phyloP scores from a whole-genome alignment of 1,284 basidiomycete genomes.

The Tremellales sp. region DNA sequence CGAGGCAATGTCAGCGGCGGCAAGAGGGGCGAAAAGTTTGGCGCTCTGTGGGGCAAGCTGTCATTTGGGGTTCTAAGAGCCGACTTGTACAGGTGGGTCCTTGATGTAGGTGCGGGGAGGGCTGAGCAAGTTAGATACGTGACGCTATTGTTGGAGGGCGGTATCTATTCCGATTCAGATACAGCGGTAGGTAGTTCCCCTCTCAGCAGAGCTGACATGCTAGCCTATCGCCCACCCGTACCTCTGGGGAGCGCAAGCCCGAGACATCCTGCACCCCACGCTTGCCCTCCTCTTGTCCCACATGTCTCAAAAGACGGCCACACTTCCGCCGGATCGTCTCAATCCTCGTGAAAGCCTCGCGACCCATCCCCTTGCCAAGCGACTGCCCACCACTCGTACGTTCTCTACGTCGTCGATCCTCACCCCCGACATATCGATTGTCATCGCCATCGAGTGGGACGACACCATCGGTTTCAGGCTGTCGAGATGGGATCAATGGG shows the following conservation, averaged over 20 bases:
- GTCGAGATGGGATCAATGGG: constrained; percentile 15
- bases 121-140: constrained; percentile 24
- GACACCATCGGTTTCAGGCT: constrained; percentile 14
- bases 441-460: constrained; percentile 34
- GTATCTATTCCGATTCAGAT: constrained; percentile 39
- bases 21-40: too few relatives aligned
- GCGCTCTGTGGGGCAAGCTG: constrained; percentile 26
- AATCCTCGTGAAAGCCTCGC: constrained; percentile 11
- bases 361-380: constrained; percentile 2
- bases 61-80: constrained; percentile 24
- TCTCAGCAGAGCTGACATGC: not conserved
- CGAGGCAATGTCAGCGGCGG: constrained; percentile 9
- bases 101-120: not conserved
- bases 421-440: constrained; percentile 30
- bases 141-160: constrained; percentile 34
- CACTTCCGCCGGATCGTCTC: constrained; percentile 4
- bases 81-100: constrained; percentile 31
- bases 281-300: constrained; percentile 15
- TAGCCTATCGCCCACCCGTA: constrained; percentile 37
- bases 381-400: too few relatives aligned
- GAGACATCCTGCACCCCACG: constrained; percentile 19
- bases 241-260: constrained; percentile 29
- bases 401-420: too few relatives aligned
- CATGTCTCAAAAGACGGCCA: not conserved
- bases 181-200: constrained; percentile 23